Percentiles rank a stretch among this genome's conserved stretches.
Conservation (phyloP, 1,139 yeast species). For the Lodderomyces metapsilosis region DNA sequence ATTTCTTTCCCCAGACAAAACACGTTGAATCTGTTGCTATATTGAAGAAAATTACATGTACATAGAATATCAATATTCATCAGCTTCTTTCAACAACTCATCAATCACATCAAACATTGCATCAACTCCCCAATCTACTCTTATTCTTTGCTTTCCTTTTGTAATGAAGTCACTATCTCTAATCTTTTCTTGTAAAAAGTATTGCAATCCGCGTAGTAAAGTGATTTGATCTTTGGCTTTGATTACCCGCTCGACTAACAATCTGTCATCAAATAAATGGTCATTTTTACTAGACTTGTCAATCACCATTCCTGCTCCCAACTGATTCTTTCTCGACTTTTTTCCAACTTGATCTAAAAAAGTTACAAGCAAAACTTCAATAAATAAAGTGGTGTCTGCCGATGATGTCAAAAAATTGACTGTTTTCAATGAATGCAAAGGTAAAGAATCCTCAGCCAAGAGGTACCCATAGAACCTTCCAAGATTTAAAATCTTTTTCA, state of each 20-base stretch:
- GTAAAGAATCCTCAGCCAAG: constrained; percentile 68
- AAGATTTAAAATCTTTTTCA: constrained; percentile 63
- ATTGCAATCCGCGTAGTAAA: constrained; percentile 70
- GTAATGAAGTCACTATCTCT: constrained; percentile 50
- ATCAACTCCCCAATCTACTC: constrained; percentile 72
- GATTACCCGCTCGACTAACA: constrained; percentile 52
- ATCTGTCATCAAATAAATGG: constrained; percentile 51
- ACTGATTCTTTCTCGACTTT: constrained; percentile 53
- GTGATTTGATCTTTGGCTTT: constrained; percentile 64
- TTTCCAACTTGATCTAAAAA: constrained; percentile 67
- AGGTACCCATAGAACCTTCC: constrained; percentile 80
- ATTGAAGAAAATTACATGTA: constrained; percentile 20
- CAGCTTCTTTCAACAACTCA: constrained; percentile 33
- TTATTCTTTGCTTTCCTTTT: constrained; percentile 56
- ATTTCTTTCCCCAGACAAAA: constrained; percentile 49
- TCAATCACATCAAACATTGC: constrained; percentile 54
- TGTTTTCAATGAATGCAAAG: constrained; percentile 69
- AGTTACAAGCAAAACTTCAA: constrained; percentile 71
- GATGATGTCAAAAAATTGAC: constrained; percentile 75
- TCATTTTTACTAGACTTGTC: constrained; percentile 31
- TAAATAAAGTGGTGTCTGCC: constrained; percentile 61
- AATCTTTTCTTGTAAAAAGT: constrained; percentile 59
- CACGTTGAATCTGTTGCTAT: constrained; percentile 47
- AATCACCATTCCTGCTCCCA: constrained; percentile 42
- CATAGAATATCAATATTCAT: constrained; percentile 3